Base-by-base conservation (phyloP, 176 grass and related monocot genomes). In the Lolium rigidum region DNA sequence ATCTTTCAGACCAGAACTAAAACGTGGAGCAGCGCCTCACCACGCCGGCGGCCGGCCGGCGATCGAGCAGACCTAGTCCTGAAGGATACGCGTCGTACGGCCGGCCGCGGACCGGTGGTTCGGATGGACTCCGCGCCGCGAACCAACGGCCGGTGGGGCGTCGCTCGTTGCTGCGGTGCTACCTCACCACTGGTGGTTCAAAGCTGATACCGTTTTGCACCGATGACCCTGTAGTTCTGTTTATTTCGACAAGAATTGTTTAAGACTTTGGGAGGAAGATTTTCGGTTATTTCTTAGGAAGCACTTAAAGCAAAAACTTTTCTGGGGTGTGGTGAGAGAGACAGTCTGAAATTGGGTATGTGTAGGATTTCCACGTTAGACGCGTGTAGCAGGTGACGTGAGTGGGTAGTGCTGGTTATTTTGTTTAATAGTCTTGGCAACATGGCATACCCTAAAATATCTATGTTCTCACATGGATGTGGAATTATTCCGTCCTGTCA, bases 251-350 rank as follows among this genome's bases (percentile, higher is more conserved):
- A 0, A 0, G 18, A 78, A 78, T 85, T 78, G 71, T 88, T 26
- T 39, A 84, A 91, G 90, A 88, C 90, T 85, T 88, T 49, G 52
- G 0, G 17, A n/a, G 46, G 31, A 85, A 85, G 85, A 52, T 2
- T 78, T 88, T 88, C 82, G 62, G 86, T 77, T 91, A 85, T 88
- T 91, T 85, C 90, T 85, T 91, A 78, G 86, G 63, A 81, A 84
- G 77, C 86, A 91, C 90, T 82, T 88, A 72, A 91, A 88, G 60
- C 52, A 81, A 52, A 16, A 14, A 48, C 7, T 7, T 76, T 73
- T 78, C 63, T 47, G 56, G 51, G 17, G 66, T 58, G 38, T 7
- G 76, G 59, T 10, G 77, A 91, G 54, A 58, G 77, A 61, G 86
- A 88, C 82, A 57, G 82, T 24, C 70, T 22, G 0, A 71, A 81